phyloP scores from a whole-genome alignment of 352 stramenopile species.

The Globisporangium uncinulatum region DNA sequence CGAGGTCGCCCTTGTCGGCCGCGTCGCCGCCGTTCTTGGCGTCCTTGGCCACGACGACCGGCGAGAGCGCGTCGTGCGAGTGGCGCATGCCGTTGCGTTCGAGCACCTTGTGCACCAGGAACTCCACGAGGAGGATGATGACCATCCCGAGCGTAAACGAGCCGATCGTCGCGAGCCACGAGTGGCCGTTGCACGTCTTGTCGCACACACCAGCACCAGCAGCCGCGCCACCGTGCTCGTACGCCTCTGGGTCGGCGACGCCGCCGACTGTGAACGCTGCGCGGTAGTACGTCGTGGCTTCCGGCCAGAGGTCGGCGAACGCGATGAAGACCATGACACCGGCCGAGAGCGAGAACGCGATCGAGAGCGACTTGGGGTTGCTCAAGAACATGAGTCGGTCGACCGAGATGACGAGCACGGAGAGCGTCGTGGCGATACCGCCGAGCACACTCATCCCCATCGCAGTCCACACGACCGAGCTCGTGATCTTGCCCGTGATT shows the following conservation, averaged over 20 bases:
- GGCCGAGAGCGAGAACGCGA: conserved; percentile 69
- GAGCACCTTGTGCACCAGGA: conserved; percentile 48
- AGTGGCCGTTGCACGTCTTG: conserved; percentile 49
- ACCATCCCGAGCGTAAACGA: conserved; percentile 54
- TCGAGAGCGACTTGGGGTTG: conserved; percentile 42
- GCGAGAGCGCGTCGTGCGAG: conserved; percentile 22
- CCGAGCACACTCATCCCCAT: conserved; percentile 76
- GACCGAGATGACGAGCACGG: conserved; percentile 63
- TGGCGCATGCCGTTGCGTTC: conserved; percentile 21
- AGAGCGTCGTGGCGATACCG: conserved; percentile 61
- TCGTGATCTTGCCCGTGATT: conserved; percentile 31
- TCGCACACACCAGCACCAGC: conserved; percentile 38
- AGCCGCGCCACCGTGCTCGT: conserved; percentile 44
- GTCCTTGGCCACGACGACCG: conserved; percentile 17
- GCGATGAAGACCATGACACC: conserved; percentile 78
- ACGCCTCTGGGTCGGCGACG: conserved; percentile 50
- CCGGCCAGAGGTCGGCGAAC: conserved; percentile 57
- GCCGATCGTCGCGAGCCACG: conserved; percentile 51
- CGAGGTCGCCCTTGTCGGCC: conserved; percentile 17
- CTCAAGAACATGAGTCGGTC: conserved; percentile 58
- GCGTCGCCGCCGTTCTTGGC: conserved; percentile 8
- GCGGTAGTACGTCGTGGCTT: conserved; percentile 52
- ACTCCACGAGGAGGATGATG: conserved; percentile 66
- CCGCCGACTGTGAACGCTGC: conserved; percentile 50
- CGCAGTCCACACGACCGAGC: conserved; percentile 40